Conservation (phyloP, 176 grass and related monocot genomes). For the Oryza coarctata region DNA sequence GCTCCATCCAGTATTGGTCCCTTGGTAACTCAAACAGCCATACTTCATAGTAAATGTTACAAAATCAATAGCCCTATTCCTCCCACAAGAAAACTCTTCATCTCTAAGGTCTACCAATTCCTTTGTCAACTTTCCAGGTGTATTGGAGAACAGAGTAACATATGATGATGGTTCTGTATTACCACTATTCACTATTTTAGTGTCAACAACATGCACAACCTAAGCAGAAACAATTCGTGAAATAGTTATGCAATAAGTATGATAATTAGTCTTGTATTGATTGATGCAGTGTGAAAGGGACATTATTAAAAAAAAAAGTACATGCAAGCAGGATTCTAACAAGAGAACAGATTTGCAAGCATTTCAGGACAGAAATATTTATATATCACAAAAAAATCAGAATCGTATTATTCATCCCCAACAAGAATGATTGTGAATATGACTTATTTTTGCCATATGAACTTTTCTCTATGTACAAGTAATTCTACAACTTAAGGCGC, state of each 20-base stretch:
- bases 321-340: not conserved
- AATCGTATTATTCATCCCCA: not conserved
- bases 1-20: conserved; percentile 62
- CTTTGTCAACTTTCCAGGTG: conserved; percentile 76
- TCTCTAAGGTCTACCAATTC: conserved; percentile 63
- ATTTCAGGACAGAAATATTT: conserved; percentile 4
- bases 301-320: not conserved
- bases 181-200: conserved; percentile 50
- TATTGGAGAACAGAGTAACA: conserved; percentile 83
- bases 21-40: conserved; percentile 76
- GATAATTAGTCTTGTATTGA: not conserved
- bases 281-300: not conserved
- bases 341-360: not conserved
- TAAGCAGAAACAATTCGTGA: conserved; percentile 40
- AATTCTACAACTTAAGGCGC: not conserved
- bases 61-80: conserved; percentile 64
- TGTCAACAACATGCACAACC: conserved; percentile 95
- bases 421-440: not conserved
- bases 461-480: not conserved
- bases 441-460: not conserved
- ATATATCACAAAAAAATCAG: not conserved
- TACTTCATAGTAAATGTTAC: conserved; percentile 90
- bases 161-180: conserved; percentile 65
- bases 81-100: conserved; percentile 83
- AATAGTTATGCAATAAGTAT: conserved; percentile 11